These are phyloP conservation scores for Fagus crenata DNA, from an alignment of 306 rosid species.

Conservation along the genomic window DNA sequence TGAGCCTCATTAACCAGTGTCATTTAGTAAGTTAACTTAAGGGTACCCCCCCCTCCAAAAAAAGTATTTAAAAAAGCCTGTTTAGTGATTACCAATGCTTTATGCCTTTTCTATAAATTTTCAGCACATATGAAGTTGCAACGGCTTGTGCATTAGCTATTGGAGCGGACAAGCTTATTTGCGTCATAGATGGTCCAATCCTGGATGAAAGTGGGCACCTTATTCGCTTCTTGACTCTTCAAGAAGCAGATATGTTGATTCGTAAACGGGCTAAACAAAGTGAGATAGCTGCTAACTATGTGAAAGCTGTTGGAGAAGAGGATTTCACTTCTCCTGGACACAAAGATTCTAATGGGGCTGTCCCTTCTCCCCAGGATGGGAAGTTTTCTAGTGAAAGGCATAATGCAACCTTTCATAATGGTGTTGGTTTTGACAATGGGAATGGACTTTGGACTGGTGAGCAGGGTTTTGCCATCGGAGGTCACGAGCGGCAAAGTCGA, in stretches of 20 bases:
- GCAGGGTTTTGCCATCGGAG: constrained; percentile 93
- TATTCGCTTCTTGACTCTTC: constrained; percentile 77
- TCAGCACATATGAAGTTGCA: constrained; percentile 95
- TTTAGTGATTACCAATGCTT: constrained; percentile 21
- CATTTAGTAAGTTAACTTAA: background rate
- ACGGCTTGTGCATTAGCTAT: constrained; percentile 95
- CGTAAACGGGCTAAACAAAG: constrained; percentile 89
- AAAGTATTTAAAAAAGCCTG: constrained; percentile 18
- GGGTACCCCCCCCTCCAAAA: background rate
- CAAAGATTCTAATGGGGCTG: constrained; percentile 40
- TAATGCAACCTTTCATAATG: constrained; percentile 68
- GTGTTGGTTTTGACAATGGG: constrained; percentile 86
- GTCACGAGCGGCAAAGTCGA: constrained; percentile 84
- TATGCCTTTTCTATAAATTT: constrained; percentile 20
- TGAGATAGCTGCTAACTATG: constrained; percentile 92
- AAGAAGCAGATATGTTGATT: constrained; percentile 87
- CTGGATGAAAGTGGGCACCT: constrained; percentile 79
- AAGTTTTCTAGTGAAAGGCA: constrained; percentile 35
- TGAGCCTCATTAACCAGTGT: background rate
- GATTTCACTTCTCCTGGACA: constrained; percentile 40
- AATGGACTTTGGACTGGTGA: constrained; percentile 76
- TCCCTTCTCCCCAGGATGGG: constrained; percentile 49
- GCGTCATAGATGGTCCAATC: constrained; percentile 92
- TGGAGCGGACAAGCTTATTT: constrained; percentile 89
- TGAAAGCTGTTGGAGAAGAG: constrained; percentile 74